Base-by-base conservation (phyloP, 1,139 yeast species). In the Sugiyamaella neomexicana region DNA sequence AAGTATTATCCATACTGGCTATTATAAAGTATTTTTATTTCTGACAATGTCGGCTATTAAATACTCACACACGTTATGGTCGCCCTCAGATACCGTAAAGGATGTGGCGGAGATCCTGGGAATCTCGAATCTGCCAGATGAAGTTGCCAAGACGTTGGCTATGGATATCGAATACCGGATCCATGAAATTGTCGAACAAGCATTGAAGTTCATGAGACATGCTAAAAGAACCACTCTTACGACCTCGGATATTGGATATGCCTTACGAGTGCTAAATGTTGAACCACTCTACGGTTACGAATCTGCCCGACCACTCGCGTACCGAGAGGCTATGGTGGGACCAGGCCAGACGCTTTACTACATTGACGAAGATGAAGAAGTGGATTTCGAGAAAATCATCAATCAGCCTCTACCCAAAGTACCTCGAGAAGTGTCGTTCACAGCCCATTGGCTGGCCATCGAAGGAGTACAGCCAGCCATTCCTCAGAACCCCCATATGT, bases 391-490 rank as follows among this genome's bases (percentile, higher is more conserved):
- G 68, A 89, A 89, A 67, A 77, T 95, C 59, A 88, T 95, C 63
- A 91, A 93, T 68, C 95, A 88, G 68, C 97, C 97, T 40, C 76
- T 95, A 58, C 99, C 99, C 5, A 89, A 87, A 65, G 96, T 95
- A 2, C 99, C 99, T 2, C 79, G 98, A 57, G 85, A 87, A 57
- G 85, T 96, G 1, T 85, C 96, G 0, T 91, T 88, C 68, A 89
- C 98, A 1, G 97, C 98, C 1, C 99, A 95, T 70, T 95, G 99
- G 99, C 78, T 95, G 41, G 98, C 99, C 0, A 89, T 95, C 56
- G 99, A 95, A 72, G 99, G 99, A 53, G 97, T 95, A 2, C 99
- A 95, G 68, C 99, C 99, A 1, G 86, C 95, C 52, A 93, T 95
- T 55, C 96, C 97, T 1, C 99, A 95, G 72, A 95, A 95, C 72